Conservation (phyloP, 75 land plant species). For the Pseudotsuga menziesii region DNA sequence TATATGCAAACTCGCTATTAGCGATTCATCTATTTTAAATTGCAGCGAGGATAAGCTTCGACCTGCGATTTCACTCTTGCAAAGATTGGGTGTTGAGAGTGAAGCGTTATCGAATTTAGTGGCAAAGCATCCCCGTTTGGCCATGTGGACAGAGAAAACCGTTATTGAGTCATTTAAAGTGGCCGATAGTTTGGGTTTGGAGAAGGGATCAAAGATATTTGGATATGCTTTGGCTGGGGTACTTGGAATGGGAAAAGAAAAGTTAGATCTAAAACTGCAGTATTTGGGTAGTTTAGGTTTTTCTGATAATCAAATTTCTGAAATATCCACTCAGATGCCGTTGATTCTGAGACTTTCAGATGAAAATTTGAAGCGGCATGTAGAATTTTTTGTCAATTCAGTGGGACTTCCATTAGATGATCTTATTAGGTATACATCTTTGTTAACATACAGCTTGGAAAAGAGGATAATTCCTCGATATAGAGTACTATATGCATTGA, state of each 20-base stretch:
- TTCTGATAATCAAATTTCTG: too few species aligned
- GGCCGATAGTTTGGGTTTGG: neutral
- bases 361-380: too few species aligned
- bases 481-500: constrained; percentile 14
- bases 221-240: neutral
- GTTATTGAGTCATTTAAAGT: neutral
- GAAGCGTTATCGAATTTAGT: neutral
- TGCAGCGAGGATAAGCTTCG: too few species aligned
- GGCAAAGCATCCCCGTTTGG: neutral
- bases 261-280: constrained; percentile 3
- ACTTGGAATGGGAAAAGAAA: neutral
- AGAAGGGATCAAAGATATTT: neutral
- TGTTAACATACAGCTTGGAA: too few species aligned
- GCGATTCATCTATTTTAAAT: neutral
- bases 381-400: too few species aligned
- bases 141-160: neutral
- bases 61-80: too few species aligned
- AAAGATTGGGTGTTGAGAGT: too few species aligned
- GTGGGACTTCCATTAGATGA: too few species aligned
- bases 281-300: constrained; percentile 12
- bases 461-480: constrained; percentile 21
- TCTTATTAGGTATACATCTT: too few species aligned
- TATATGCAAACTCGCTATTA: too few species aligned
- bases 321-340: too few species aligned
- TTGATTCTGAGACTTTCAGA: too few species aligned